Conservation (phyloP, 106 monocot species). For the Apostasia ramifera region DNA sequence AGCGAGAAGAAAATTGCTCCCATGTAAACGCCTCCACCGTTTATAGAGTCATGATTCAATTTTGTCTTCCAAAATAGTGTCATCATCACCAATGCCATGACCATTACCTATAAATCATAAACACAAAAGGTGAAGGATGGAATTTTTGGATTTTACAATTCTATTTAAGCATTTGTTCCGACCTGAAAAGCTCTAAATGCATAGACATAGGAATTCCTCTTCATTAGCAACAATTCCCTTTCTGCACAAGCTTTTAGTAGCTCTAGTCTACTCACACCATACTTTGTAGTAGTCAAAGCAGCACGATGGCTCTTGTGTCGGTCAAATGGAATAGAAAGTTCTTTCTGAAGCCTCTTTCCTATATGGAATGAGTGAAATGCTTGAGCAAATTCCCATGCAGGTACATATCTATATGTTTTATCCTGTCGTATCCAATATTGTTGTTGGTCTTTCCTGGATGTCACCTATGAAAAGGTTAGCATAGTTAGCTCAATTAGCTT, state of each 20-base stretch:
- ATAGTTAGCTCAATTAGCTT: too few species aligned
- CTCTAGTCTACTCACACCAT: conserved; percentile 26
- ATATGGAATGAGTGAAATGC: conserved; percentile 34
- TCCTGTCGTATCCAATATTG: conserved; percentile 32
- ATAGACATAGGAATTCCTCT: conserved; percentile 49
- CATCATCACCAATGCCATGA: conserved; percentile 5
- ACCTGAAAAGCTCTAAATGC: conserved; percentile 46
- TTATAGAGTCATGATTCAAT: conserved; percentile 3
- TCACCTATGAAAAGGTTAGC: conserved; percentile 17
- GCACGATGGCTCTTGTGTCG: conserved; percentile 35
- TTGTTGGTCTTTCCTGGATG: conserved; percentile 42
- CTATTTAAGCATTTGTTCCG: neutral
- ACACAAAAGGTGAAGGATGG: neutral
- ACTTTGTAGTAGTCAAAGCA: conserved; percentile 31
- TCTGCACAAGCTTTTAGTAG: conserved; percentile 25
- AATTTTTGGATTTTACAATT: too few species aligned
- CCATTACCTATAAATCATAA: neutral
- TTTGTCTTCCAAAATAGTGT: conserved; percentile 8
- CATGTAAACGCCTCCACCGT: conserved; percentile 8
- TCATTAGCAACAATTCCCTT: conserved; percentile 42
- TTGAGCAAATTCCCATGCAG: conserved; percentile 25
- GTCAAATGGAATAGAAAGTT: conserved; percentile 29
- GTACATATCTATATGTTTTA: conserved; percentile 22
- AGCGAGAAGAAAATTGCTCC: conserved; percentile 10
- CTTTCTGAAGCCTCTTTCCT: conserved; percentile 17